Conservation (phyloP, 257 asterid genomes). For the Perilla frutescens region DNA sequence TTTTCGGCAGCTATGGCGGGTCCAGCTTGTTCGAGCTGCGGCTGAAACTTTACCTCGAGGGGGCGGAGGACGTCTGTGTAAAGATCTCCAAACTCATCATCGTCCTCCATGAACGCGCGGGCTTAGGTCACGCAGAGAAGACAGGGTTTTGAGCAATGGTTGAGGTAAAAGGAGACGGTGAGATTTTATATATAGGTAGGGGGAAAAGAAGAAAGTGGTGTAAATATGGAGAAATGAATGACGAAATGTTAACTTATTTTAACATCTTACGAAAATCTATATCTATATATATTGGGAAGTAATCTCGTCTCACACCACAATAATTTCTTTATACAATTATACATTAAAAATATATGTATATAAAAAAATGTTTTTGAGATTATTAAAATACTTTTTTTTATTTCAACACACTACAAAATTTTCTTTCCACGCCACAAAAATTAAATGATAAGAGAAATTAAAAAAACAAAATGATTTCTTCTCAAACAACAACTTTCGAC, state of each 20-base stretch:
- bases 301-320: neutral
- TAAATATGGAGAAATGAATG: slow-evolving; percentile 12
- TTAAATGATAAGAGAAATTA: too few relatives aligned
- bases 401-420: too few relatives aligned
- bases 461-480: too few relatives aligned
- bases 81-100: slow-evolving; percentile 98
- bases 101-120: slow-evolving; percentile 75
- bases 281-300: neutral
- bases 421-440: too few relatives aligned
- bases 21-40: neutral
- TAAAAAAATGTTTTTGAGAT: too few relatives aligned
- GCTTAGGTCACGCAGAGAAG: slow-evolving; percentile 28
- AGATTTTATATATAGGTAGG: slow-evolving; percentile 3
- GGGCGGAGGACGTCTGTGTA: slow-evolving; percentile 89
- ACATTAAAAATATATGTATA: too few relatives aligned
- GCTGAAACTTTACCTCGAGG: slow-evolving; percentile 50
- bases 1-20: slow-evolving; percentile 29
- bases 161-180: neutral
- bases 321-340: too few relatives aligned
- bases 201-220: neutral
- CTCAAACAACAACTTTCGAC: too few relatives aligned
- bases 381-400: too few relatives aligned
- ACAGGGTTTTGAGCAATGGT: slow-evolving; percentile 36
- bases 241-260: neutral
- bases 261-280: neutral